Evolutionary conservation across 1,139 yeast genomes (phyloP).

Genomic region (Kurtzmaniella quercitrusa): DNA sequence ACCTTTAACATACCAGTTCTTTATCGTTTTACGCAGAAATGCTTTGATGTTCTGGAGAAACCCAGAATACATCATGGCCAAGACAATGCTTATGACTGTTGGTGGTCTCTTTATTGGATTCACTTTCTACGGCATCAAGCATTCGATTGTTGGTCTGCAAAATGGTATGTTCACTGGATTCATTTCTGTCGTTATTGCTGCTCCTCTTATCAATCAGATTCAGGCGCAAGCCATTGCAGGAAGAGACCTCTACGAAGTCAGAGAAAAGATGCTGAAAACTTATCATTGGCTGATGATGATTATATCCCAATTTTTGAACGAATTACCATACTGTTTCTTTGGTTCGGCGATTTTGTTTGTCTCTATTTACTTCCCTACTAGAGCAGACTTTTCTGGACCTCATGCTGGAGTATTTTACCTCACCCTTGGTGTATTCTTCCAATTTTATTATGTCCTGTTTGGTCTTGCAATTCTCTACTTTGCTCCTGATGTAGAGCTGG

Average conservation of each 20-base stretch:
- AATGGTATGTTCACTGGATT: slow-evolving; percentile 50
- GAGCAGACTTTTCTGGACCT: slow-evolving; percentile 39
- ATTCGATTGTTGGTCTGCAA: slow-evolving; percentile 46
- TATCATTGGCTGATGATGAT: slow-evolving; percentile 61
- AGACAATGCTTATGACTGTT: slow-evolving; percentile 37
- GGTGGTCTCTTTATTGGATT: slow-evolving; percentile 53
- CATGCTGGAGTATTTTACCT: slow-evolving; percentile 53
- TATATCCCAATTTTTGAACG: slow-evolving; percentile 47
- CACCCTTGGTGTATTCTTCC: slow-evolving; percentile 51
- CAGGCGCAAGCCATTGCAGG: slow-evolving; percentile 42
- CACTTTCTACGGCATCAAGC: slow-evolving; percentile 40
- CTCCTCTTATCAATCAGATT: slow-evolving; percentile 45
- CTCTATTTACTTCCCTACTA: slow-evolving; percentile 56
- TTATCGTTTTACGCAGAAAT: slow-evolving; percentile 29
- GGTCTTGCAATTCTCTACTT: slow-evolving; percentile 52
- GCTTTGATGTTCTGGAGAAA: slow-evolving; percentile 38
- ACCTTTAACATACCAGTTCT: slow-evolving; percentile 32
- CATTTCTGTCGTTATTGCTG: slow-evolving; percentile 44
- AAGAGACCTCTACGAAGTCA: slow-evolving; percentile 55
- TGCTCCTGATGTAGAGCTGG: slow-evolving; percentile 61
- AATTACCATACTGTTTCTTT: slow-evolving; percentile 52
- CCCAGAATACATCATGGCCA: slow-evolving; percentile 41
- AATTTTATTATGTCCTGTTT: slow-evolving; percentile 48
- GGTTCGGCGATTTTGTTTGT: slow-evolving; percentile 51
- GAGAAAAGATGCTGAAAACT: slow-evolving; percentile 63